Conservation (phyloP, 805 yeast species). For the Wickerhamiella nectarea region DNA sequence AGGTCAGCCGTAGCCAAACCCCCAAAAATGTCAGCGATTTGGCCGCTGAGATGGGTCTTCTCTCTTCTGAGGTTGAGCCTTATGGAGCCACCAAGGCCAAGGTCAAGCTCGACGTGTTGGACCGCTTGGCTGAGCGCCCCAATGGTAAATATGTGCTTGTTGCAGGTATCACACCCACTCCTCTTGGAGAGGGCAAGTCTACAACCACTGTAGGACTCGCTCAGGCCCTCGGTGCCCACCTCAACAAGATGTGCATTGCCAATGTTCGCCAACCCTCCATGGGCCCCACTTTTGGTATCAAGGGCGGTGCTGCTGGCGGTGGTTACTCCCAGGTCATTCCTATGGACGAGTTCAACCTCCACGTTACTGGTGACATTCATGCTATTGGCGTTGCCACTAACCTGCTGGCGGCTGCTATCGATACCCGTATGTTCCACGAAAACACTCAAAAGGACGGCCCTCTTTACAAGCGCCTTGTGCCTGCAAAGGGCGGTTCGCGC, state of each 20-base stretch:
- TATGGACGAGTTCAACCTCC: slow-evolving; percentile 98
- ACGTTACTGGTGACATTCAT: slow-evolving; percentile 93
- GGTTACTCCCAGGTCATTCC: slow-evolving; percentile 97
- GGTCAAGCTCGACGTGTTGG: slow-evolving; percentile 53
- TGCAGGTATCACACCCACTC: slow-evolving; percentile 97
- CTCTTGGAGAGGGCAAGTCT: slow-evolving; percentile 94
- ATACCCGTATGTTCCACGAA: slow-evolving; percentile 95
- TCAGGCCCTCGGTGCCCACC: slow-evolving; percentile 91
- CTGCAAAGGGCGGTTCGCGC: slow-evolving; percentile 68
- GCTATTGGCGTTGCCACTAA: slow-evolving; percentile 92
- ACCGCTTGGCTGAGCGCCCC: slow-evolving; percentile 47
- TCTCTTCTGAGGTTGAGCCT: slow-evolving; percentile 66
- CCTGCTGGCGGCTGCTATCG: slow-evolving; percentile 89
- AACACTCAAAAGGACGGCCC: slow-evolving; percentile 68
- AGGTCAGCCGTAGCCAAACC: slow-evolving; percentile 71
- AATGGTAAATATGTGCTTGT: slow-evolving; percentile 84
- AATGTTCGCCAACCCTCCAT: slow-evolving; percentile 94
- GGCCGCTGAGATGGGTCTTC: slow-evolving; percentile 72
- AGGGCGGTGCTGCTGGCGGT: slow-evolving; percentile 99
- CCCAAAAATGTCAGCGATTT: slow-evolving; percentile 70
- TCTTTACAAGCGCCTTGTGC: slow-evolving; percentile 74
- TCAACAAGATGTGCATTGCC: slow-evolving; percentile 72
- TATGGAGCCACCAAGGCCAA: slow-evolving; percentile 87
- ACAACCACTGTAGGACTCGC: slow-evolving; percentile 93
- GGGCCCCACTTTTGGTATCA: slow-evolving; percentile 98